These are phyloP conservation scores for Metroxylon sagu DNA, from an alignment of 176 grass and related monocot species.

Conservation along the genomic window DNA sequence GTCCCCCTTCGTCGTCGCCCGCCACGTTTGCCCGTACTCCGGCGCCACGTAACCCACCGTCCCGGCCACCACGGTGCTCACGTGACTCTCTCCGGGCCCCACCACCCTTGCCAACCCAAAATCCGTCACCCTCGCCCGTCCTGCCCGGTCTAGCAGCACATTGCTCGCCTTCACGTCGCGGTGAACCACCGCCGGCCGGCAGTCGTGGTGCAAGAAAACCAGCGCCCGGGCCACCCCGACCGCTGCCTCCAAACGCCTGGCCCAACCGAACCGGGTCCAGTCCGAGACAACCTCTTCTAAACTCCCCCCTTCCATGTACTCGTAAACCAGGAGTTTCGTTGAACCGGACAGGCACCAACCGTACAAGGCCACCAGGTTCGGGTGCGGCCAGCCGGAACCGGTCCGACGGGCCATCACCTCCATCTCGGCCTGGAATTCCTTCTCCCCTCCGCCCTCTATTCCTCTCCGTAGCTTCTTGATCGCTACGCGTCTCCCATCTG, in stretches of 20 bases:
- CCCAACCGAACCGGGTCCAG: conserved; percentile 27
- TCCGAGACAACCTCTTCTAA: conserved; percentile 54
- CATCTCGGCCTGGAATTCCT: conserved; percentile 92
- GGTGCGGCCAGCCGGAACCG: conserved; percentile 59
- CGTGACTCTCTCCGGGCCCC: conserved; percentile 60
- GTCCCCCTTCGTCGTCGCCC: conserved; percentile 76
- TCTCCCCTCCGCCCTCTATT: conserved; percentile 36
- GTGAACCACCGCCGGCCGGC: conserved; percentile 76
- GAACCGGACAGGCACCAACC: conserved; percentile 79
- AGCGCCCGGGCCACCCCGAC: conserved; percentile 62
- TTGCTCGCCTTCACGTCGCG: conserved; percentile 97
- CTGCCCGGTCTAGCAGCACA: conserved; percentile 50
- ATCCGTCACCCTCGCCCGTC: conserved; percentile 65
- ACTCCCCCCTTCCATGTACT: conserved; percentile 76
- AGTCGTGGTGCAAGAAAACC: conserved; percentile 81
- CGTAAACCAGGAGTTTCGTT: conserved; percentile 79
- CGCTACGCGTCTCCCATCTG: conserved; percentile 64
- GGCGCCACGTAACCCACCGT: conserved; percentile 95
- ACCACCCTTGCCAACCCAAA: conserved; percentile 79
- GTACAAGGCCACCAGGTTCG: conserved; percentile 70
- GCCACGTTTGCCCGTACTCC: conserved; percentile 82
- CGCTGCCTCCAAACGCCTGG: conserved; percentile 38
- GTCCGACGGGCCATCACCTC: conserved; percentile 53
- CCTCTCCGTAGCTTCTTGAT: conserved; percentile 62
- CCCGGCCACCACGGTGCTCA: conserved; percentile 88